Evolutionary conservation across 2,329 filamentous ascomycete species (phyloP), one percentile per base, ranked within the genome.

Genomic region (Pyrenophora seminiperda): DNA sequence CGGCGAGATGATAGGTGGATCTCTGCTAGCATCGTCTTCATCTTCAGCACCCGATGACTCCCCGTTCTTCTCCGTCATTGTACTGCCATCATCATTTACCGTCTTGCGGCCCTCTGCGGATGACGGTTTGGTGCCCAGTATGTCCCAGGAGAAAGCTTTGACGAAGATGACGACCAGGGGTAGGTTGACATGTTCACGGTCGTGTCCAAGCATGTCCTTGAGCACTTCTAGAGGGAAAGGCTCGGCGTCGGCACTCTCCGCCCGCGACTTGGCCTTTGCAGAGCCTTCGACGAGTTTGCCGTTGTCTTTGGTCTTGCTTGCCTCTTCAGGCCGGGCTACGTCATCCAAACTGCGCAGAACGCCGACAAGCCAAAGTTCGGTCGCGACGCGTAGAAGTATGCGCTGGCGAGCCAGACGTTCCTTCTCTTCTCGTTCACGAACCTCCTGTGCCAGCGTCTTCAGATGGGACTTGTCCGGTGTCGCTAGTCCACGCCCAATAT

Each of bases 141-240:
- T 84, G 75, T 99, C 95, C 92, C 93, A 99, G 56, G 89, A 88
- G 66, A 97, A 99, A 14, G 90, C 87, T 76, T 97, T 99, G 60
- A 96, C 92, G 67, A 99, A 99, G 11, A 96, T 83, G 42, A 97
- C 94, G 5, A 97, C 88, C 37, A 99, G 78, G 1, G 94, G 91
- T 34, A 99, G 76, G 67, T 97, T 99, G 47, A 85, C 79, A 68
- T 97, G 94, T 62, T 99, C 93, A 47, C 91, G 85, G 71, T 99
- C 94, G 68, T 97, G 88, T 6, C 92, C 91, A 13, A 99, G 82
- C 58, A 99, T 83, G 70, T 99, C 95, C 76, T 99, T 99, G 32
- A 99, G 78, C n/a, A 97, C 93, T 72, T 99, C 94, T 15, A 99
- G 79, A 3, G 95, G 95, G 61, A 99, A 97, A 0, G 94, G 94